phyloP scores from a whole-genome alignment of 2,329 filamentous ascomycete genomes.

The Aspergillus latus region DNA sequence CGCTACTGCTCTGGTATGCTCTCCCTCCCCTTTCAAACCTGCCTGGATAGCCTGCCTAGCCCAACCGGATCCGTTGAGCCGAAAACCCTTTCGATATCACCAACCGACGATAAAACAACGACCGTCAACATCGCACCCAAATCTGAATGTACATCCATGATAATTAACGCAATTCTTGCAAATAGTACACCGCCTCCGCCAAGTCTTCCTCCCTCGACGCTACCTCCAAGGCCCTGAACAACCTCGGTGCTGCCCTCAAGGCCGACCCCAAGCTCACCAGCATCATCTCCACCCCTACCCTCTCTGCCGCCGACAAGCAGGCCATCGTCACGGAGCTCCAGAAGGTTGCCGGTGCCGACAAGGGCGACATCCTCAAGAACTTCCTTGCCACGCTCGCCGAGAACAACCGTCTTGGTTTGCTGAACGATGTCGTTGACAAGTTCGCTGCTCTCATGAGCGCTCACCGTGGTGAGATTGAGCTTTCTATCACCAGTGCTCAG shows the following conservation, averaged over 20 bases:
- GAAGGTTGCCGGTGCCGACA: constrained; percentile 73
- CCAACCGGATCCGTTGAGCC: constrained; percentile 18
- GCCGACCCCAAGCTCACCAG: constrained; percentile 76
- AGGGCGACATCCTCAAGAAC: constrained; percentile 84
- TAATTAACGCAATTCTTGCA: constrained; percentile 13
- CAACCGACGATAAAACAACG: background rate
- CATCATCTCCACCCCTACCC: constrained; percentile 78
- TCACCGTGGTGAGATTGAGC: constrained; percentile 86
- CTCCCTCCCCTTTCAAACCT: background rate
- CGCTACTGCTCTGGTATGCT: constrained; percentile 91
- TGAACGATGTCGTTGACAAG: constrained; percentile 82
- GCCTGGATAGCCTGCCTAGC: background rate
- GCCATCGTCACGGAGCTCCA: constrained; percentile 82
- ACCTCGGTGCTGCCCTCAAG: constrained; percentile 70
- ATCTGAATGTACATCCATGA: background rate
- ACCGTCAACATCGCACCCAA: background rate
- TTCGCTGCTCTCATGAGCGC: constrained; percentile 86
- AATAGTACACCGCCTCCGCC: constrained; percentile 89
- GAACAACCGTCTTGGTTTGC: constrained; percentile 88
- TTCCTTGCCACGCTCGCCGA: constrained; percentile 86
- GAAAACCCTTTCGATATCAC: constrained; percentile 14
- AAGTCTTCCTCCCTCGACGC: constrained; percentile 84
- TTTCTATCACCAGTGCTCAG: constrained; percentile 85
- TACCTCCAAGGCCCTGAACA: constrained; percentile 75
- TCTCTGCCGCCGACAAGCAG: constrained; percentile 76